Conservation (phyloP, 78 protist species). For the Dictyostelium intermedium region DNA sequence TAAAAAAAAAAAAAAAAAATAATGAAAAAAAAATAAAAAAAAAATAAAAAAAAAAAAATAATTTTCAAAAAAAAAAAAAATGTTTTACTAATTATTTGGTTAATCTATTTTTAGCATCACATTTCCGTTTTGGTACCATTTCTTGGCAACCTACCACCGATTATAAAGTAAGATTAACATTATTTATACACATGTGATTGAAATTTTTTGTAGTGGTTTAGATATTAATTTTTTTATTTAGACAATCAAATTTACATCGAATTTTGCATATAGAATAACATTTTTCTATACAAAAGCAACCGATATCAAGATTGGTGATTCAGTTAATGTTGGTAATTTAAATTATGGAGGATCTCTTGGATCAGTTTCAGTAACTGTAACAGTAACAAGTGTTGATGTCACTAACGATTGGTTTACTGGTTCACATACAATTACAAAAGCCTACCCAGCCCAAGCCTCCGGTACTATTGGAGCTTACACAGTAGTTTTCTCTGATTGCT, state of each 20-base stretch:
- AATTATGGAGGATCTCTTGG: background rate
- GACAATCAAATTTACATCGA: background rate
- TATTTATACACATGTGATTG: too few species aligned
- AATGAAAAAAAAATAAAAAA: too few species aligned
- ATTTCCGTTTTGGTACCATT: background rate
- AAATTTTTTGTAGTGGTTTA: too few species aligned
- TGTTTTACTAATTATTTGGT: background rate
- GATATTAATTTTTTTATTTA: background rate
- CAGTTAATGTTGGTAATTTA: background rate
- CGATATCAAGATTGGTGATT: background rate
- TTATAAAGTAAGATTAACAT: background rate
- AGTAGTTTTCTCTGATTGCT: background rate
- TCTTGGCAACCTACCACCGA: background rate
- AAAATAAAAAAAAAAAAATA: too few species aligned
- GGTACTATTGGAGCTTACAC: background rate
- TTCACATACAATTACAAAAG: background rate
- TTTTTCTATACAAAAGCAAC: background rate
- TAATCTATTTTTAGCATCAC: background rate
- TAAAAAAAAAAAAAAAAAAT: too few species aligned
- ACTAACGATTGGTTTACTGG: constrained; percentile 43
- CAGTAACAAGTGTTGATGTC: background rate
- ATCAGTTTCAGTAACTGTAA: background rate
- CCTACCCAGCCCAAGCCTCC: background rate
- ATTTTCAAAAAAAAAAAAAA: too few species aligned
- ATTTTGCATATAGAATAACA: constrained; percentile 12